A percentile compares a stretch with the other conserved stretches of the same genome.
phyloP scores from a whole-genome alignment of 2,329 filamentous ascomycete genomes.

The Emericellopsis atlantica region DNA sequence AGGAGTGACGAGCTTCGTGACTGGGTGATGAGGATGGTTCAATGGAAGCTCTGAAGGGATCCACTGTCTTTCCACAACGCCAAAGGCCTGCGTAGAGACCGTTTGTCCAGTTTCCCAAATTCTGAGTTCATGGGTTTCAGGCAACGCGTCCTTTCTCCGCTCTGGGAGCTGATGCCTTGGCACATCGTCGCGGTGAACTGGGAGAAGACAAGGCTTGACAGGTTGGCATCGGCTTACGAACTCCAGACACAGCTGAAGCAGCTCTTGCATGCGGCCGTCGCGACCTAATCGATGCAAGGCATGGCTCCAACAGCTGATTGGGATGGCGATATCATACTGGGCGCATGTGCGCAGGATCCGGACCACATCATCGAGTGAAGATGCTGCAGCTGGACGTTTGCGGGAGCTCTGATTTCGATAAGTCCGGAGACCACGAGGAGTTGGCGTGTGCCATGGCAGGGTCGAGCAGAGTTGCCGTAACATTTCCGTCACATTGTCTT shows the following conservation, averaged over 20 bases:
- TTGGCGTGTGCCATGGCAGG: too few relatives aligned
- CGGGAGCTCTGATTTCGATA: too few relatives aligned
- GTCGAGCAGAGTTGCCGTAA: constrained; percentile 4
- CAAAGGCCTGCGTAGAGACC: neutral
- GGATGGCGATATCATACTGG: constrained; percentile 18
- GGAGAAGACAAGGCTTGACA: constrained; percentile 19
- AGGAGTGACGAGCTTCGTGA: constrained; percentile 30
- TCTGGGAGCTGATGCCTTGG: constrained; percentile 9
- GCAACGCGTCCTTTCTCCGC: too few relatives aligned
- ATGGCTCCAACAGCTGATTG: constrained; percentile 25
- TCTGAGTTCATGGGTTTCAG: too few relatives aligned
- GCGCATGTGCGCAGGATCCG: constrained; percentile 14
- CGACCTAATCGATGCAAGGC: constrained; percentile 30
- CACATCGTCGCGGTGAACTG: constrained; percentile 29
- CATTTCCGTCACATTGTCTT: constrained; percentile 13
- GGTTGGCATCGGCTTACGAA: constrained; percentile 25
- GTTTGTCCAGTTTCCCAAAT: neutral
- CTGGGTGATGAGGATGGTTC: constrained; percentile 28
- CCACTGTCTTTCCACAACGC: constrained; percentile 5
- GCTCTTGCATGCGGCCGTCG: constrained; percentile 26
- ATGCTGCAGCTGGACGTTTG: constrained; percentile 7
- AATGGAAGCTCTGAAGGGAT: constrained; percentile 28
- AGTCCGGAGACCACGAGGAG: too few relatives aligned
- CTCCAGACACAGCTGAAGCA: constrained; percentile 29
- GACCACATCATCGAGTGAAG: constrained; percentile 16